Evolutionary conservation across 768 basidiomycete genomes (phyloP).

Genomic region (Boletus vermiculosoides): DNA sequence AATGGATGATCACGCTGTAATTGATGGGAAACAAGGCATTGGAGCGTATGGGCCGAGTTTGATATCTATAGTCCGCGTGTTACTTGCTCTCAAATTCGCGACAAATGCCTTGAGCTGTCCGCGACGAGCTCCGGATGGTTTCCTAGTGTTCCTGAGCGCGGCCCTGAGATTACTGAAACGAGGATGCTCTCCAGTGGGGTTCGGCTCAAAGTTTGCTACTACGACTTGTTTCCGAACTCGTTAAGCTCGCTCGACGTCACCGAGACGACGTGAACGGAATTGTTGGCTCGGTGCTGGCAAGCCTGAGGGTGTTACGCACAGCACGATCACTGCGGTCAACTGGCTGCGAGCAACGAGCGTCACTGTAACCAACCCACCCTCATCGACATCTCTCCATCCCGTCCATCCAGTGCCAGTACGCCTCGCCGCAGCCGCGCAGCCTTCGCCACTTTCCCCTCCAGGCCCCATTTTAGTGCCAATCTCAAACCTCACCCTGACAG

Average conservation of each 20-base stretch:
- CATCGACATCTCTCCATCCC: not conserved
- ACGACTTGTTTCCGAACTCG: not conserved
- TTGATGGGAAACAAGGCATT: conserved; percentile 11
- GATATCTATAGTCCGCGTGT: not conserved
- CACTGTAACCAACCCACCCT: not conserved
- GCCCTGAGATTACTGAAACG: conserved; percentile 8
- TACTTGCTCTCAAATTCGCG: not conserved
- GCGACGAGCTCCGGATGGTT: not conserved
- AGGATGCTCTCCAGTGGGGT: not conserved
- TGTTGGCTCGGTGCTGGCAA: not conserved
- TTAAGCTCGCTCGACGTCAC: not conserved
- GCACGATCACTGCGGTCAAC: not conserved
- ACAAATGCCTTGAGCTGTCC: too few relatives aligned
- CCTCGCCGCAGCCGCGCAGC: conserved; percentile 28
- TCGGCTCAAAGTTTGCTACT: too few relatives aligned
- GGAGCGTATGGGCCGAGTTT: not conserved
- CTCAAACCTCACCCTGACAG: not conserved
- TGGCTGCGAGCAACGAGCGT: not conserved
- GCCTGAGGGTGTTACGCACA: conserved; percentile 4
- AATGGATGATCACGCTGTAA: conserved; percentile 8
- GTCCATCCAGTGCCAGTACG: conserved; percentile 7
- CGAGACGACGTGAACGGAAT: not conserved
- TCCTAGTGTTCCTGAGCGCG: not conserved
- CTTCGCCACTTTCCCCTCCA: not conserved
- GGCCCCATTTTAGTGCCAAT: not conserved